These are phyloP conservation scores for Babesia bigemina DNA, from an alignment of 169 alveolate genomes.

Conservation along the genomic window DNA sequence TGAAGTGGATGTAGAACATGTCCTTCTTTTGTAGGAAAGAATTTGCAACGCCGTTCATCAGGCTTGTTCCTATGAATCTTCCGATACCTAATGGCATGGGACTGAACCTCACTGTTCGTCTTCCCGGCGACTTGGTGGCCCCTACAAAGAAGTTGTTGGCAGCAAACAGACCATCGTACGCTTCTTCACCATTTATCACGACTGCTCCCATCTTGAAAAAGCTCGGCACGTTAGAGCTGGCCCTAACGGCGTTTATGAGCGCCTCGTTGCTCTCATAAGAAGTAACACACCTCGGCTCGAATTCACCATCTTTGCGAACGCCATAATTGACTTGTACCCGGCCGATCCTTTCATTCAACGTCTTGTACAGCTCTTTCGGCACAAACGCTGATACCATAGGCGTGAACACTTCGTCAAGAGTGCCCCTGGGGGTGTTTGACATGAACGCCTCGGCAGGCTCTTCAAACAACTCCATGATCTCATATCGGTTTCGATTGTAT, in stretches of 20 bases:
- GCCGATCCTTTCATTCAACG: conserved; percentile 68
- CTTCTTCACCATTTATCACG: conserved; percentile 48
- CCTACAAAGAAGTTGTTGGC: conserved; percentile 56
- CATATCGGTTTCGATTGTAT: neutral
- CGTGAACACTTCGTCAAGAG: conserved; percentile 40
- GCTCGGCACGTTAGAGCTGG: conserved; percentile 74
- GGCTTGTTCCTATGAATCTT: neutral
- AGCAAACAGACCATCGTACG: conserved; percentile 71
- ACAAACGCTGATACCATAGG: conserved; percentile 20
- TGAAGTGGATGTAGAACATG: conserved; percentile 25
- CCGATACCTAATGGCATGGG: conserved; percentile 37
- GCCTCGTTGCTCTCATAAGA: conserved; percentile 46
- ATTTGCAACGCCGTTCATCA: conserved; percentile 29
- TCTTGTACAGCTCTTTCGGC: conserved; percentile 42
- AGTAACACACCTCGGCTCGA: conserved; percentile 30
- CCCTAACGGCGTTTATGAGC: conserved; percentile 59
- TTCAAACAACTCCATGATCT: conserved; percentile 4
- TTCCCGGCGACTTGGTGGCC: conserved; percentile 47
- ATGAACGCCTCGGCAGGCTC: neutral
- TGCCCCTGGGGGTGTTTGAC: neutral
- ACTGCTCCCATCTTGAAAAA: conserved; percentile 59
- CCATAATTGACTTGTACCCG: conserved; percentile 32
- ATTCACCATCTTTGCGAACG: conserved; percentile 27
- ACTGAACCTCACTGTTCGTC: conserved; percentile 48
- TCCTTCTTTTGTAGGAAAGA: conserved; percentile 36